Percentiles rank a stretch among this genome's conserved stretches.
phyloP scores from a whole-genome alignment of 345 rosid species.

The Boechera divaricarpa region DNA sequence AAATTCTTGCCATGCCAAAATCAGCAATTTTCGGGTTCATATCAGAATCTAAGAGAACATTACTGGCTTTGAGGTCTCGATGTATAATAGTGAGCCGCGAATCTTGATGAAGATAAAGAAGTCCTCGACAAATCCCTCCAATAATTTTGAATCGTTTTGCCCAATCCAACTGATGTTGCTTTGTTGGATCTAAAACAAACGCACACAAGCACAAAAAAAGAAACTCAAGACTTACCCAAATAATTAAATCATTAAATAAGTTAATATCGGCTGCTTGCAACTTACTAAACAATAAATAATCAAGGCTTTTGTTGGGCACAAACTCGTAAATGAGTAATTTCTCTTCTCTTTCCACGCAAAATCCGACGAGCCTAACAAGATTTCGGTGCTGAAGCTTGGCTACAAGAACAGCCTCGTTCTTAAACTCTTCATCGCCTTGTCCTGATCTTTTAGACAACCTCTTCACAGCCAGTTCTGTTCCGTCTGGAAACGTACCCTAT shows the following conservation, averaged over 20 bases:
- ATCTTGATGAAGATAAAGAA: conserved; percentile 1
- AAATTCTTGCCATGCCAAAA: conserved; percentile 8
- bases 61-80: conserved; percentile 2
- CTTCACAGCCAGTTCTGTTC: conserved; percentile 28
- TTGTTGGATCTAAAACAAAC: neutral
- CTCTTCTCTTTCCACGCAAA: conserved; percentile 2
- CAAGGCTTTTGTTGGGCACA: neutral
- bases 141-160: neutral
- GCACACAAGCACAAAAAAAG: neutral
- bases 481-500: neutral
- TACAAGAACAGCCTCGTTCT: conserved; percentile 27
- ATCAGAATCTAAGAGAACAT: neutral
- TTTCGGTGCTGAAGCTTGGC: conserved; percentile 27
- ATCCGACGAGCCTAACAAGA: conserved; percentile 27
- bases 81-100: neutral
- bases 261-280: neutral
- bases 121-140: neutral
- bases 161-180: neutral
- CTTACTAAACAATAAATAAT: neutral
- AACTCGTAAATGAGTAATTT: conserved; percentile 16
- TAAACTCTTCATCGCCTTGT: conserved; percentile 22
- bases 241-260: neutral
- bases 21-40: neutral
- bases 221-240: neutral
- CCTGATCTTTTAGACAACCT: conserved; percentile 21